Evolutionary conservation across 2,329 filamentous ascomycete species (phyloP), one percentile per base, ranked within the genome.

Genomic region (Cladosporium phlei): DNA sequence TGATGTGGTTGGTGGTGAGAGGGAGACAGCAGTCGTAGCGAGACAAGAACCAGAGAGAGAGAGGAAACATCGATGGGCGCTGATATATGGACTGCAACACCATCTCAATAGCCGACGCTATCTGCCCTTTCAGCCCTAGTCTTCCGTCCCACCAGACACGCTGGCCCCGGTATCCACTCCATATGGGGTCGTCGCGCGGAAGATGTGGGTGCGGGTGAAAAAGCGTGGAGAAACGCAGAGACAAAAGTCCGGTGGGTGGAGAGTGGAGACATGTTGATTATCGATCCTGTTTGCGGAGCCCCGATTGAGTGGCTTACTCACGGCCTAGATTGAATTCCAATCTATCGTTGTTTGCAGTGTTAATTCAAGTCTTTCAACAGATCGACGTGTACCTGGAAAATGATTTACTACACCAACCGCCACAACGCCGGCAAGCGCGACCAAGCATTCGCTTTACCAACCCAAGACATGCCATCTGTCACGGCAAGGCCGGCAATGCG

Each of bases 141-240:
- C 21, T 16, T 17, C 39, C 39, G 39, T 43, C 39, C 28, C 39
- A 43, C 39, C 25, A 19, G 33, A n/a, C n/a, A n/a, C n/a, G n/a
- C n/a, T 25, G 28, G 20, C 29, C 11, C 28, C 20, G 39, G 32
- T n/a, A n/a, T n/a, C n/a, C n/a, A n/a, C 39, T 43, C 39, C 39
- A 29, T 29, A 33, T 25, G 39, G 39, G 39, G 22, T 27, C 14
- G 14, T 28, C 12, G 12, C 20, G 17, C 11, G 38, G 12, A 20
- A 4, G 16, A 16, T 43, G 39, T 43, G 39, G 39, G 39, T 33
- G 38, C 32, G 38, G 28, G 38, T 21, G 17, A n/a, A n/a, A n/a
- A 42, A 20, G 28, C 20, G 39, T 43, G 39, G 39, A 43, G 39
- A 43, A 25, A 20, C 27, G 14, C 25, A 19, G 30, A 16, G n/a